A percentile compares a stretch with the other conserved stretches of the same genome.
These are phyloP conservation scores for Talaromyces islandicus DNA, from an alignment of 2,329 filamentous ascomycete species.

Conservation along the genomic window DNA sequence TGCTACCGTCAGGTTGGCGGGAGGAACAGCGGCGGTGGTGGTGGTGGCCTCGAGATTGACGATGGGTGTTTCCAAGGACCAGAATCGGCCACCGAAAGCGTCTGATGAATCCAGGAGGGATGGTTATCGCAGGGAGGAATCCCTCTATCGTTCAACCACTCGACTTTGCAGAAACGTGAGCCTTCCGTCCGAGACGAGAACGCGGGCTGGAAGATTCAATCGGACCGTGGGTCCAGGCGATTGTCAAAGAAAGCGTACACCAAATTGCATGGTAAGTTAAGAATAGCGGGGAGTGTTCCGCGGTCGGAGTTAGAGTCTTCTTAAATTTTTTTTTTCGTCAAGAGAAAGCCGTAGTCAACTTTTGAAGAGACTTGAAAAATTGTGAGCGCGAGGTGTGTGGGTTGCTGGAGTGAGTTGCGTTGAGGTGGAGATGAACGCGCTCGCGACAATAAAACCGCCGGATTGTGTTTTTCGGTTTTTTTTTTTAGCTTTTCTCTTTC, in stretches of 20 bases:
- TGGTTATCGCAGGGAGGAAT: slow-evolving; percentile 15
- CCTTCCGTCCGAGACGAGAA: background rate
- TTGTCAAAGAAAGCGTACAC: slow-evolving; percentile 7
- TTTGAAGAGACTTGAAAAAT: background rate
- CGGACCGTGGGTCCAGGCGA: slow-evolving; percentile 11
- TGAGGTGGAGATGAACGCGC: background rate
- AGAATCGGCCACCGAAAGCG: slow-evolving; percentile 44
- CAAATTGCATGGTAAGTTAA: slow-evolving; percentile 11
- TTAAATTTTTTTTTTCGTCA: background rate
- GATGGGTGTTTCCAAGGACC: slow-evolving; percentile 32
- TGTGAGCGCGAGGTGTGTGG: background rate
- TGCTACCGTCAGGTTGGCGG: slow-evolving; percentile 28
- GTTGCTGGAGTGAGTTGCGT: background rate
- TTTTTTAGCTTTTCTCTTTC: background rate
- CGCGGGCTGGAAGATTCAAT: background rate
- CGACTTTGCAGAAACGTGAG: background rate
- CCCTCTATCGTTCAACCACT: background rate
- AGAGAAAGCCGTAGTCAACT: background rate
- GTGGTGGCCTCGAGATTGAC: slow-evolving; percentile 23
- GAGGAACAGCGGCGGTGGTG: slow-evolving; percentile 18
- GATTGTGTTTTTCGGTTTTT: background rate
- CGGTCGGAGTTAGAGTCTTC: background rate
- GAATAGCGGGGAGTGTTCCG: background rate
- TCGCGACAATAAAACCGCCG: background rate
- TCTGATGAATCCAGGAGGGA: slow-evolving; percentile 46